Percentiles rank a stretch among this genome's conserved stretches.
These are phyloP conservation scores for Venturia carpophila DNA, from an alignment of 2,329 filamentous ascomycete species.

Conservation along the genomic window DNA sequence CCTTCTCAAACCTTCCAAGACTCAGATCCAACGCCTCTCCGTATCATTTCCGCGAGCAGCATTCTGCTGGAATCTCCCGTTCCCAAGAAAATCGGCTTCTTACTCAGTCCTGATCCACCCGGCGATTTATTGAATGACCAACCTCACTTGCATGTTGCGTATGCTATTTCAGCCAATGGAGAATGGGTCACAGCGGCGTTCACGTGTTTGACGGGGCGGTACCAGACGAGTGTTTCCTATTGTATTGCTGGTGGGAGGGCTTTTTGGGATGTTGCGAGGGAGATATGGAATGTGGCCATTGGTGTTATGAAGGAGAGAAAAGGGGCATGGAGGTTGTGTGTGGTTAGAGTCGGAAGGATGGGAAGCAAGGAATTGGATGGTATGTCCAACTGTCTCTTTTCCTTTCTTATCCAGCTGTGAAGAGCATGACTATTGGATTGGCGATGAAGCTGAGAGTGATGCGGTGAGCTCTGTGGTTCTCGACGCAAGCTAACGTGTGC, in stretches of 20 bases:
- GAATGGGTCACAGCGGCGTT: slow-evolving; percentile 74
- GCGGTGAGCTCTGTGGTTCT: background rate
- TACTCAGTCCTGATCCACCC: slow-evolving; percentile 58
- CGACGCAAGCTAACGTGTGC: background rate
- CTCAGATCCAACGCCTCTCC: slow-evolving; percentile 43
- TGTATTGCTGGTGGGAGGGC: slow-evolving; percentile 55
- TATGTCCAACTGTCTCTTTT: slow-evolving; percentile 24
- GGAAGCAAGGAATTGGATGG: slow-evolving; percentile 55
- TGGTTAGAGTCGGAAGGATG: slow-evolving; percentile 64
- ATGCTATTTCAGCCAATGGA: slow-evolving; percentile 60
- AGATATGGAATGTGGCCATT: slow-evolving; percentile 71
- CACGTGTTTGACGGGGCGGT: slow-evolving; percentile 68
- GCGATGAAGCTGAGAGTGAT: background rate
- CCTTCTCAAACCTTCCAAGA: slow-evolving; percentile 31
- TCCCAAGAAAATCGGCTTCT: slow-evolving; percentile 65
- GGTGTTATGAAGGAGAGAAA: slow-evolving; percentile 63
- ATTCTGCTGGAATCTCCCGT: slow-evolving; percentile 64
- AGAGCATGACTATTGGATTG: background rate
- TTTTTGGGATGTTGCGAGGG: slow-evolving; percentile 59
- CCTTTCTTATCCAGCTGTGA: background rate
- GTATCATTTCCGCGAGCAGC: slow-evolving; percentile 54
- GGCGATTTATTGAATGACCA: slow-evolving; percentile 70
- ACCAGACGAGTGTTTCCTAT: slow-evolving; percentile 66
- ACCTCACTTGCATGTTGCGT: slow-evolving; percentile 71
- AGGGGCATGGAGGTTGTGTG: slow-evolving; percentile 68